Evolutionary conservation across 1,284 basidiomycete genomes (phyloP).

Genomic region (Thelephora terrestris): DNA sequence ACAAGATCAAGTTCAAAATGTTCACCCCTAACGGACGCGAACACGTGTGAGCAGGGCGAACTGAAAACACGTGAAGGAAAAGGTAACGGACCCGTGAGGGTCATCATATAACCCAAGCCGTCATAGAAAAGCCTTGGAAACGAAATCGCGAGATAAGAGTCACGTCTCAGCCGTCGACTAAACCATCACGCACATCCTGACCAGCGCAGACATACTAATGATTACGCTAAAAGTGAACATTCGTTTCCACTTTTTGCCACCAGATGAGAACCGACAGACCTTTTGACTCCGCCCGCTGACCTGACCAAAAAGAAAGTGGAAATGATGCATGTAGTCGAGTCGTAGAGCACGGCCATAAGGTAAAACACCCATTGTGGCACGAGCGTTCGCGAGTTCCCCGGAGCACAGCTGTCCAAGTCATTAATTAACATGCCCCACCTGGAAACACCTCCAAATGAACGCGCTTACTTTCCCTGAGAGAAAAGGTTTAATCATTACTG

Average conservation of each 20-base stretch:
- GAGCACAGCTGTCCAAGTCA: not conserved
- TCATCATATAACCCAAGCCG: conserved; percentile 38
- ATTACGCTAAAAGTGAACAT: not conserved
- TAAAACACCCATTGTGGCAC: conserved; percentile 30
- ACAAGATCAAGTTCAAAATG: conserved; percentile 23
- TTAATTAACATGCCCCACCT: not conserved
- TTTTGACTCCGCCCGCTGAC: conserved; percentile 6
- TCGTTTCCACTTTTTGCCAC: too few species aligned
- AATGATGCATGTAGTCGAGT: conserved; percentile 25
- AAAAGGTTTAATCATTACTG: not conserved
- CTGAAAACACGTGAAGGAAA: too few species aligned
- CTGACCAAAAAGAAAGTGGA: conserved; percentile 25
- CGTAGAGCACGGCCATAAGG: conserved; percentile 29
- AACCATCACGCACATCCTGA: conserved; percentile 25
- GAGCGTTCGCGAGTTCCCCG: conserved; percentile 1
- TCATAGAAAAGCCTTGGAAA: conserved; percentile 37
- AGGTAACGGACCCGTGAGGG: conserved; percentile 33
- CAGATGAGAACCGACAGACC: conserved; percentile 10
- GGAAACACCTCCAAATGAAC: conserved; percentile 20
- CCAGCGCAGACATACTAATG: conserved; percentile 30
- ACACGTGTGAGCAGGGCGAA: too few species aligned
- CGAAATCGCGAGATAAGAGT: conserved; percentile 7
- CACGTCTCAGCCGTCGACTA: not conserved
- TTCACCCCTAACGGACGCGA: conserved; percentile 17
- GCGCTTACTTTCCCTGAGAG: not conserved